phyloP scores from a whole-genome alignment of 2,329 filamentous ascomycete genomes.

The Atkinsonella hypoxylon region DNA sequence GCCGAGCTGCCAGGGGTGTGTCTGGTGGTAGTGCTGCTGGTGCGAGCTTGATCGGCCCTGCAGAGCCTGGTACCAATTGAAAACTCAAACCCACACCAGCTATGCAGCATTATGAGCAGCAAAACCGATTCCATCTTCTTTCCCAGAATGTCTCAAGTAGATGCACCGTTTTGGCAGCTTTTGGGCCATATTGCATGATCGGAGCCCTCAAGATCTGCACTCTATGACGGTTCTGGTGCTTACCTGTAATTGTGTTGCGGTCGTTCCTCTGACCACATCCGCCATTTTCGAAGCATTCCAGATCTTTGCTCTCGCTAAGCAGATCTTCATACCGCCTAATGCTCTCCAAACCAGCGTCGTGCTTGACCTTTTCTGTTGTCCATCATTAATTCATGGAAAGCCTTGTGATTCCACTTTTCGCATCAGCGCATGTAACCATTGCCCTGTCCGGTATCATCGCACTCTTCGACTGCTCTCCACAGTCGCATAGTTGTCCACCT shows the following conservation, averaged over 20 bases:
- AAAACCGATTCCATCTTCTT: not conserved
- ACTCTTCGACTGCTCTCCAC: no score
- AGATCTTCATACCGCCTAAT: not conserved
- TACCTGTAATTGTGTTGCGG: not conserved
- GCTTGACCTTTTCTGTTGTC: not conserved
- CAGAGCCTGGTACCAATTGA: not conserved
- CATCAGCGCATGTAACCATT: not conserved
- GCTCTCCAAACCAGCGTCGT: not conserved
- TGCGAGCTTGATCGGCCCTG: not conserved
- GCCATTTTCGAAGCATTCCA: not conserved
- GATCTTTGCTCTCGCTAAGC: not conserved
- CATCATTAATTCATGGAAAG: not conserved
- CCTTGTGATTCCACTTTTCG: not conserved
- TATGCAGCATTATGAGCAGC: not conserved
- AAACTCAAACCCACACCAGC: not conserved
- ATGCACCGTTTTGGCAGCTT: not conserved
- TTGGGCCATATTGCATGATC: not conserved
- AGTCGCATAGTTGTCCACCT: not conserved
- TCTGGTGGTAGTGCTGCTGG: not conserved
- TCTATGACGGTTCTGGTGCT: not conserved
- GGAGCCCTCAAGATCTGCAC: not conserved
- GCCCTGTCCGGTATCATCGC: not conserved
- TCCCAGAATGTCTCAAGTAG: not conserved
- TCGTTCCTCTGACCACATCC: not conserved
- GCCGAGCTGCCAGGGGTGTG: constrained; percentile 14